Evolutionary conservation across 495 filamentous ascomycete genomes (phyloP), one percentile per base, ranked within the genome.

Genomic region (Trichoderma asperelloides): DNA sequence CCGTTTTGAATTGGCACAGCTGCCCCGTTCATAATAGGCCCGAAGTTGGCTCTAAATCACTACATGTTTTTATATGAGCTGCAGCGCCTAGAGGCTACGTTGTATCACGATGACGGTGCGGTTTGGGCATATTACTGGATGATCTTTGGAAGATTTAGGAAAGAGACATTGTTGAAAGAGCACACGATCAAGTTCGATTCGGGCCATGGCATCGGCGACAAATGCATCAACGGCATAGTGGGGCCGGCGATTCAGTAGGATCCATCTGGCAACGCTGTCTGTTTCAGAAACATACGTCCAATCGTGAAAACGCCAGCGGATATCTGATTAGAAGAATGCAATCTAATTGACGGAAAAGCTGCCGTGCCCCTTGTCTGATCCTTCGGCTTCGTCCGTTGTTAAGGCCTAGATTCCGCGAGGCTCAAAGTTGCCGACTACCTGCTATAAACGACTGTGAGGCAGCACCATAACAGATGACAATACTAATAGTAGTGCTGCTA

Each of bases 21-120:
- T 28, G n/a, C 27, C 55, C 55, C 55, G 11, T 60, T 28, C 55
- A 28, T 60, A 60, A 60, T 28, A 60, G 55, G 55, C 55, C 55
- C 55, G 55, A 60, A 60, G 55, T 15, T 47, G 43, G 55, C 11
- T 60, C 27, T 33, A 51, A 51, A 51, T 3, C 33, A 37, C 9
- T 5, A 21, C 21, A 21, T 3, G 3, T 21, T 21, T 0, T 51
- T 45, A 45, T 18, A 45, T 45, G 18, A 11, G 23, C 47, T 51
- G 47, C n/a, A 25, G n/a, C 47, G 18, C 23, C n/a, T 11, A 51
- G n/a, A 21, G n/a, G n/a, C 18, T 51, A 23, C 47, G 47, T 51
- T 51, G 47, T 51, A 51, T 51, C 47, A 23, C 4, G 21, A 21
- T 21, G 9, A 23, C 21, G 4, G 21, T 9, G 47, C 2, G 6